phyloP scores from a whole-genome alignment of 2,329 filamentous ascomycete genomes.

The Aspergillus luchuensis region DNA sequence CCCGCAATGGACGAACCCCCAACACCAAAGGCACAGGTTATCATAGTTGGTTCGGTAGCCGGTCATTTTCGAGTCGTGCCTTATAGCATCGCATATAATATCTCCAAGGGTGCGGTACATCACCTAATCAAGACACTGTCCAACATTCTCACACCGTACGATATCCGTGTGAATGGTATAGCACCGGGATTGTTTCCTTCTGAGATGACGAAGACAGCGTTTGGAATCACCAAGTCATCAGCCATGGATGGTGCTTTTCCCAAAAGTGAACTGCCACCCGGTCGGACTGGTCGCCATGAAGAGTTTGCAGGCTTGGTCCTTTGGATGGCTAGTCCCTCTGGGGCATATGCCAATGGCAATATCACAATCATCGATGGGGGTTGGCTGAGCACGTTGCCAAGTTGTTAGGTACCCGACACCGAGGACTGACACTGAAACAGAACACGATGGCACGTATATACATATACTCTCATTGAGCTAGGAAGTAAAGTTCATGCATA shows the following conservation, averaged over 20 bases:
- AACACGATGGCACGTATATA: neutral
- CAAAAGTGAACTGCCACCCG: constrained; percentile 57
- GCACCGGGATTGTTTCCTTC: constrained; percentile 60
- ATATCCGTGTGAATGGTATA: constrained; percentile 54
- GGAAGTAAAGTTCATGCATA: neutral
- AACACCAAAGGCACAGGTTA: constrained; percentile 46
- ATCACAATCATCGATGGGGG: constrained; percentile 66
- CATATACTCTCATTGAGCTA: neutral
- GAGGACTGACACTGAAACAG: too few relatives aligned
- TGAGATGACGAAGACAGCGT: constrained; percentile 60
- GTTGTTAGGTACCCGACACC: constrained; percentile 44
- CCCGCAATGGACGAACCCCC: constrained; percentile 32
- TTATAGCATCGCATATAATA: constrained; percentile 47
- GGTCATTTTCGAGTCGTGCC: constrained; percentile 44
- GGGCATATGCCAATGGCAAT: constrained; percentile 67
- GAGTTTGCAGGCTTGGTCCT: constrained; percentile 68
- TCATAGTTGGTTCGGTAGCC: constrained; percentile 52
- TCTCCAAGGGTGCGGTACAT: constrained; percentile 51
- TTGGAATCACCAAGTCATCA: constrained; percentile 43
- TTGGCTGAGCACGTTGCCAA: constrained; percentile 58
- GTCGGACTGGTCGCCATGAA: constrained; percentile 60
- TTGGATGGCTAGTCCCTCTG: constrained; percentile 65
- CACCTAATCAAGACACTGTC: constrained; percentile 54
- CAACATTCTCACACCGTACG: constrained; percentile 42
- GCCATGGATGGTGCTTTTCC: constrained; percentile 44